Base-by-base conservation (phyloP, 495 filamentous ascomycete genomes). In the Penicillium diatomitis region DNA sequence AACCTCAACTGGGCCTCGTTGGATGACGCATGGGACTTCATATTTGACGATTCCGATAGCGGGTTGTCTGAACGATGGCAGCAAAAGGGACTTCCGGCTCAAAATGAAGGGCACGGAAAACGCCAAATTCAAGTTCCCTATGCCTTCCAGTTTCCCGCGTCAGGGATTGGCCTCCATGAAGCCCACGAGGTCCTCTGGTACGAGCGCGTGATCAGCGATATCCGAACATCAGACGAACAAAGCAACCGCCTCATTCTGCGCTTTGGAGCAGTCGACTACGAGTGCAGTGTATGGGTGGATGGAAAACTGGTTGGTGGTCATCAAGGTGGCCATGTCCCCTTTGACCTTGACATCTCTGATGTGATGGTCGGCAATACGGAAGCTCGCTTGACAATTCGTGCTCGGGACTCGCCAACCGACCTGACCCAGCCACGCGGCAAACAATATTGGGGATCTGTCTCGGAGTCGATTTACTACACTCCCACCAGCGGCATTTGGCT, bases 141-240 rank as follows among this genome's bases (percentile, higher is more conserved):
- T 51, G 76, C 72, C 1, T 83, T 80, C 57, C 79, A 82, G 59
- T 68, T 70, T 8, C 70, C 69, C 5, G 77, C 77, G 0, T 80
- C 77, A 1, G 78, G 78, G 2, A 72, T 83, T 31, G 54, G 70
- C 44, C 67, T 79, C 32, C 67, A 68, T 44, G 71, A 71, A 46
- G 78, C 71, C 6, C 79, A 83, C 58, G 78, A 83, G 57, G 69
- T 81, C 1, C 47, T 81, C 12, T 82, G 78, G 79, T 82, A 83
- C 49, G 76, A 81, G 55, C 66, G 76, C 3, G 50, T 9, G 1
- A 66, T 82, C 37, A 52, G 43, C 1, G 76, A 81, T 46, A 61
- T 78, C 34, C 75, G 77, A 31, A 62, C 35, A 3, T 58, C 67
- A 34, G 45, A 46, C 2, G 43, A 42, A 5, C 12, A 33, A 0